Base-by-base conservation (phyloP, 2,329 filamentous ascomycete species). In the Zymoseptoria pseudotritici region DNA sequence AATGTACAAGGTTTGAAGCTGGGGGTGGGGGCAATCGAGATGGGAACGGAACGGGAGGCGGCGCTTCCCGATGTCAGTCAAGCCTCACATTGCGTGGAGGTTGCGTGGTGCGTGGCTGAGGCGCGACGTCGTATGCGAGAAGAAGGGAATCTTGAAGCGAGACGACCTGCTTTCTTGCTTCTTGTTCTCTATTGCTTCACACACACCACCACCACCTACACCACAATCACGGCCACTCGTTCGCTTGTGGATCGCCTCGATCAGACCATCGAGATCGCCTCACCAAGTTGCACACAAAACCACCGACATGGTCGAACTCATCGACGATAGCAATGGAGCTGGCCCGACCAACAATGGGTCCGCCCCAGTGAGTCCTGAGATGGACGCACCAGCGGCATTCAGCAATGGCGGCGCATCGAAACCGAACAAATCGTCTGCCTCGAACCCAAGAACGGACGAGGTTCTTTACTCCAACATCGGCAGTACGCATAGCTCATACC, bases 401-500 rank as follows among this genome's bases (percentile, higher is more conserved):
- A 61, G 57, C 54, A 59, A 24, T 36, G 53, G 51, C 54, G 60
- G 58, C 26, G 13, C 36, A 46, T 46, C 36, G 11, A 46, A 46
- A 46, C 13, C 36, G 17, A 46, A 17, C 7, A n/a, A 17, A 46
- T 46, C 36, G 11, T 46, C 36, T 13, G 36, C 36, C 13, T 46
- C 36, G 17, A 53, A 36, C 42, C 50, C 54, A 29, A 46, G 26
- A 36, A 51, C 46, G 19, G 75, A 80, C 21, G 74, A 78, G 58
- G 76, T 80, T 54, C 67, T 80, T 61, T 76, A 79, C 70, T 80
- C 78, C 17, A 78, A 81, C 80, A 84, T 86, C 66, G 85, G 85
- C 57, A 79, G 36, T 46, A 17, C 36, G 36, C 13, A 46, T n/a
- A 46, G 36, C 36, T n/a, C 36, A 46, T 17, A 6, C 7, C 4